These are phyloP conservation scores for Kwoniella shivajii DNA, from an alignment of 1,284 basidiomycete species.

Conservation along the genomic window DNA sequence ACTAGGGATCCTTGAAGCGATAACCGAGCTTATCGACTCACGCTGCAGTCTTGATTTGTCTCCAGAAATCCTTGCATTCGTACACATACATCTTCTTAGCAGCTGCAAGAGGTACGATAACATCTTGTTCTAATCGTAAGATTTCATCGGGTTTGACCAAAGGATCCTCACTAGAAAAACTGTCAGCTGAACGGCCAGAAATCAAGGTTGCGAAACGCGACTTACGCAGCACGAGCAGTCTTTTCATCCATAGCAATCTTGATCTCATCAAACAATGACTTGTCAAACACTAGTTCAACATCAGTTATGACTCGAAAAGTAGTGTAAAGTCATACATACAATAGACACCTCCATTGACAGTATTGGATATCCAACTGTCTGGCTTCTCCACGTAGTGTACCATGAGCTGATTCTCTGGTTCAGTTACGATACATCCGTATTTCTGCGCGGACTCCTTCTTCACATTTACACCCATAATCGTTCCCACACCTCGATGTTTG, in stretches of 20 bases:
- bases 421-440: conserved; percentile 58
- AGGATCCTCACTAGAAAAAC: conserved; percentile 51
- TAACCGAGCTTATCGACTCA: conserved; percentile 35
- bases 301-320: not conserved
- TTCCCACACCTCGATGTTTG: conserved; percentile 58
- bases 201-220: not conserved
- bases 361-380: conserved; percentile 58
- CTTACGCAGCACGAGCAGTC: conserved; percentile 53
- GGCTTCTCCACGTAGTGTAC: conserved; percentile 60
- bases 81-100: conserved; percentile 58
- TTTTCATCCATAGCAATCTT: conserved; percentile 58
- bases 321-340: conserved; percentile 30
- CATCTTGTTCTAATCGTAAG: conserved; percentile 59
- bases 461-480: conserved; percentile 57
- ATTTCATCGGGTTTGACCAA: conserved; percentile 56
- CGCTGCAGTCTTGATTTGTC: conserved; percentile 60
- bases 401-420: conserved; percentile 52
- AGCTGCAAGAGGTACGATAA: conserved; percentile 57
- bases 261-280: conserved; percentile 59
- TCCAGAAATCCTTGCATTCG: conserved; percentile 57
- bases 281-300: conserved; percentile 54
- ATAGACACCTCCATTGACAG: conserved; percentile 57
- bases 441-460: conserved; percentile 56
- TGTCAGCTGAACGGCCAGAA: not conserved
- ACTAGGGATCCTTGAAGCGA: not conserved